phyloP scores from a whole-genome alignment of 768 basidiomycete genomes.

The Hericium rajendrae region DNA sequence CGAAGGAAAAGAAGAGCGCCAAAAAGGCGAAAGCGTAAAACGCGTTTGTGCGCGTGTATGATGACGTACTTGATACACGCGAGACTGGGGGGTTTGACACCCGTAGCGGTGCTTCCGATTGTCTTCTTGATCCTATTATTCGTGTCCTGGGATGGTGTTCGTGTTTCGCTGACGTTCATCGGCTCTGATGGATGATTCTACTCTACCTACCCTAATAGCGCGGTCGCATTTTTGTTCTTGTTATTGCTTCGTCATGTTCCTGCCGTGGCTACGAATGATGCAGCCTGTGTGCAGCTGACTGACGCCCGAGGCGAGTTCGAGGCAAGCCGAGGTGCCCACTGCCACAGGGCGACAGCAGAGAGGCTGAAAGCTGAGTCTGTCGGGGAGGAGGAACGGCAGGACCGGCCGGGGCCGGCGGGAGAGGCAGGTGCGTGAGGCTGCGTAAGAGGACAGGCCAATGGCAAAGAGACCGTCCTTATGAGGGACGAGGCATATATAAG shows the following conservation, averaged over 20 bases:
- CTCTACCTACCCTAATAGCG: neutral
- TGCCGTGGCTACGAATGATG: neutral
- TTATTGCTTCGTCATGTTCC: neutral
- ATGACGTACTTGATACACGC: neutral
- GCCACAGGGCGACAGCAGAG: too few relatives aligned
- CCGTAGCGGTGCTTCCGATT: too few relatives aligned
- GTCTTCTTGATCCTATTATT: neutral
- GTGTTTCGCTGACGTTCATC: too few relatives aligned
- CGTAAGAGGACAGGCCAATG: slow-evolving; percentile 6
- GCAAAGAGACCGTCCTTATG: slow-evolving; percentile 4
- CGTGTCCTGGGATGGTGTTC: neutral
- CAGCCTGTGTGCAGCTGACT: too few relatives aligned
- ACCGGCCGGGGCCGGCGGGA: slow-evolving; percentile 8
- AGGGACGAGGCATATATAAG: slow-evolving; percentile 9
- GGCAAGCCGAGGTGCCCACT: too few relatives aligned
- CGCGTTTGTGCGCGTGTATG: neutral
- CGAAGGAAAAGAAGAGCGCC: slow-evolving; percentile 33
- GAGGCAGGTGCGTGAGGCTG: slow-evolving; percentile 9
- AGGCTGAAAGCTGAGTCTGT: neutral
- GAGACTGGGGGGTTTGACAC: too few relatives aligned
- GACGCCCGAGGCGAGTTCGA: too few relatives aligned
- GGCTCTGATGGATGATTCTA: neutral
- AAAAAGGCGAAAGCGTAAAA: slow-evolving; percentile 26
- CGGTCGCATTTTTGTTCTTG: neutral
- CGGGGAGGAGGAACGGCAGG: slow-evolving; percentile 6